Conservation (phyloP, 441 rosid species). For the Croton setiger region DNA sequence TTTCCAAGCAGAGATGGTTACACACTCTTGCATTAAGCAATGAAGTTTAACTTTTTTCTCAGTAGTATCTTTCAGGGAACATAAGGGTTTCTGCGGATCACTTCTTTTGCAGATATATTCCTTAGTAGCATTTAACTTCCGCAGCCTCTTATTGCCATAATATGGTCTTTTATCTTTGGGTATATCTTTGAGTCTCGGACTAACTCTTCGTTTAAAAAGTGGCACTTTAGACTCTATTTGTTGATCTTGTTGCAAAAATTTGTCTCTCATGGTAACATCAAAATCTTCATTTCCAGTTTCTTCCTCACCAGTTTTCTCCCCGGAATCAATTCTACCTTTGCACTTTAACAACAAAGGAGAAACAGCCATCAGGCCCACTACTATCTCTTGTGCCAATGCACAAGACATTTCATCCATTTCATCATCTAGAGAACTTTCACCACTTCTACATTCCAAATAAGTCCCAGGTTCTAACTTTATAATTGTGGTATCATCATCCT, state of each 20-base stretch:
- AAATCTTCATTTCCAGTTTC: neutral
- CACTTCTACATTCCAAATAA: conserved; percentile 9
- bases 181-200: conserved; percentile 26
- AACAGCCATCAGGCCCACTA: neutral
- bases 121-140: conserved; percentile 1
- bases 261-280: conserved; percentile 3
- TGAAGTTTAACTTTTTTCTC: conserved; percentile 19
- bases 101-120: conserved; percentile 2
- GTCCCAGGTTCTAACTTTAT: conserved; percentile 2
- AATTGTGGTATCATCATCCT: conserved; percentile 4
- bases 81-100: conserved; percentile 17
- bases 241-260: neutral
- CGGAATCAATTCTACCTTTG: neutral
- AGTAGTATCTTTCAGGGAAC: neutral
- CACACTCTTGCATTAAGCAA: conserved; percentile 3
- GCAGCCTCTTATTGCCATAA: conserved; percentile 17
- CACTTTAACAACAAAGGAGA: neutral
- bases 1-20: conserved; percentile 9
- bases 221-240: neutral
- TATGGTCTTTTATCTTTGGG: conserved; percentile 23
- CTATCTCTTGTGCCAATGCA: conserved; percentile 8
- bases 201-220: conserved; percentile 20
- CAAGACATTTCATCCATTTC: neutral
- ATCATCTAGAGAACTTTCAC: conserved; percentile 12
- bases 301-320: conserved; percentile 7